Evolutionary conservation across 2,329 filamentous ascomycete genomes (phyloP).

Genomic region (Aspergillus awamori): DNA sequence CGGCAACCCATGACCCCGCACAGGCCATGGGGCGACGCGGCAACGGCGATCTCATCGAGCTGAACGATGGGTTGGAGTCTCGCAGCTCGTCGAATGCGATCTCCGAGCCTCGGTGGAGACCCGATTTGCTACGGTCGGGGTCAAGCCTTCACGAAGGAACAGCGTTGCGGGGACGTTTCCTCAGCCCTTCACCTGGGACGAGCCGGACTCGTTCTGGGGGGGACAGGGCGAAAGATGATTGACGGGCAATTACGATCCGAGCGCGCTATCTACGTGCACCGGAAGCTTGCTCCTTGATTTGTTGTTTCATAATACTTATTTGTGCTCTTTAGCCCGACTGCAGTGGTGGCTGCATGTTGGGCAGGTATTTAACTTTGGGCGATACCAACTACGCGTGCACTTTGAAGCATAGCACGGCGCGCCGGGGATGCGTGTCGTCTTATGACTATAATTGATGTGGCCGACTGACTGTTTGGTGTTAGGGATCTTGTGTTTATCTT

Average conservation of each 20-base stretch:
- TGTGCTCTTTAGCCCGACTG: conserved; percentile 1
- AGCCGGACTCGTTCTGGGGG: conserved; percentile 40
- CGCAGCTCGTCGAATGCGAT: conserved; percentile 26
- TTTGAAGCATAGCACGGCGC: conserved; percentile 26
- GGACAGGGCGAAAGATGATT: conserved; percentile 36
- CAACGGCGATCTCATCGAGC: conserved; percentile 48
- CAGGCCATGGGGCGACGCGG: conserved; percentile 33
- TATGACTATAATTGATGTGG: conserved; percentile 13
- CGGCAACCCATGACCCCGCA: conserved; percentile 25
- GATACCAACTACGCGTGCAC: conserved; percentile 17
- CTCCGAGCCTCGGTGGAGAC: conserved; percentile 18
- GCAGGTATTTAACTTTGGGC: conserved; percentile 1
- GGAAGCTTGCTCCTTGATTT: conserved; percentile 10
- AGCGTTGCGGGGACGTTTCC: conserved; percentile 31
- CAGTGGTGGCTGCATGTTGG: neutral
- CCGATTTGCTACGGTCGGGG: conserved; percentile 21
- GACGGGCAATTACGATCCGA: conserved; percentile 11
- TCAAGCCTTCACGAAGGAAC: conserved; percentile 21
- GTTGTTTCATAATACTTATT: conserved; percentile 5
- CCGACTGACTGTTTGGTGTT: conserved; percentile 6
- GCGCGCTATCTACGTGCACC: conserved; percentile 2
- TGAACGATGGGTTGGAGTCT: conserved; percentile 43
- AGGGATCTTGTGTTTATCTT: conserved; percentile 6
- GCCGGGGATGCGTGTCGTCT: conserved; percentile 11
- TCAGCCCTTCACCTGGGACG: conserved; percentile 32